Evolutionary conservation across 192 early-diverging fungal species (phyloP), one percentile per base, ranked within the genome.

Genomic region (Coemansia sp.): DNA sequence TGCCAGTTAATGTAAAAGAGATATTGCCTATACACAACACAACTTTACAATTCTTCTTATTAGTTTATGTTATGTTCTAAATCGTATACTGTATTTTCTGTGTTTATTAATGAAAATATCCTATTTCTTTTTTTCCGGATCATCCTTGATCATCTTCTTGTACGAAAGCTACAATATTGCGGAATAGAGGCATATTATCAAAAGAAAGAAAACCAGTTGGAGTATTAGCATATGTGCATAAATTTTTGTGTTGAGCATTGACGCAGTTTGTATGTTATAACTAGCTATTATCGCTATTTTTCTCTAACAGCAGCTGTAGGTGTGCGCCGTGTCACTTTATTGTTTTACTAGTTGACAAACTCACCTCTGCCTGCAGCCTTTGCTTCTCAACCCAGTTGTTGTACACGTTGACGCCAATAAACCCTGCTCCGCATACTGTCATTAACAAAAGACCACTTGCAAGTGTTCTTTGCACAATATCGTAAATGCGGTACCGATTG

Each of bases 401-500:
- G 46, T 80, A 80, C 13, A 80, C 72, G 66, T 80, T 80, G 41
- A 64, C 40, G 12, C 66, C 51, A 43, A 80, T 71, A 62, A 80
- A 80, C 49, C 57, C 42, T 7, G 48, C 21, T n/a, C 77, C 77
- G 19, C 62, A 37, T 19, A 80, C 59, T 9, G 77, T 80, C 9
- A 68, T 74, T 12, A 46, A 68, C 41, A 80, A 45, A 9, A 80
- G 69, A 41, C 62, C 19, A 9, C 72, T 74, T 32, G 72, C 57
- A 9, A 68, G 8, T 10, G 77, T 64, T 52, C 45, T 47, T 52
- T 80, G 77, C 58, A 72, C 51, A 39, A 74, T 56, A 54, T 80
- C 77, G 69, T 80, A 80, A 43, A 80, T 19, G 58, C 77, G 77
- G 66, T 71, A 80, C 68, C 77, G 77, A 72, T 80, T 80, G 43